phyloP scores from a whole-genome alignment of 2,329 filamentous ascomycete genomes.

The Beauveria bassiana region DNA sequence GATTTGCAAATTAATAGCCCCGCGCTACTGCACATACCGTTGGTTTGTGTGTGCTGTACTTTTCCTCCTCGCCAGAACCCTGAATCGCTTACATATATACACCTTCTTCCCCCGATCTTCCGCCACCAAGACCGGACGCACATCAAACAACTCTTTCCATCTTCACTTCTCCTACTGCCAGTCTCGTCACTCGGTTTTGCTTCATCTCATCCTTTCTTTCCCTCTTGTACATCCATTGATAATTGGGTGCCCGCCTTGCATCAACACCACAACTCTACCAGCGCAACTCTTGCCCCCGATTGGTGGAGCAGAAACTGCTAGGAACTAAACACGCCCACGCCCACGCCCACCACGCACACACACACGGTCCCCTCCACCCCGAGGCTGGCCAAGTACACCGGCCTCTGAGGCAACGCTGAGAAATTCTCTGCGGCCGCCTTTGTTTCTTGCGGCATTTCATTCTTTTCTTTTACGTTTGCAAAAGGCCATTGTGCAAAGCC shows the following conservation, averaged over 20 bases:
- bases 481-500: background rate
- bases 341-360: constrained; percentile 2
- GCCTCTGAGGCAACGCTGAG: constrained; percentile 3
- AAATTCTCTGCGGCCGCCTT: constrained; percentile 9
- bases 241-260: background rate
- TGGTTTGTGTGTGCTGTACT: constrained; percentile 10
- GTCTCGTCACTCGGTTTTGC: constrained; percentile 3
- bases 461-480: constrained; percentile 4
- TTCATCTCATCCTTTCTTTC: constrained; percentile 18
- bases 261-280: constrained; percentile 4
- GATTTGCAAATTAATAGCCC: constrained; percentile 14
- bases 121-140: background rate
- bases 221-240: background rate
- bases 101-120: constrained; percentile 5
- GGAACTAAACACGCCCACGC: constrained; percentile 6
- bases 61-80: constrained; percentile 9
- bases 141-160: constrained; percentile 11
- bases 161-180: constrained; percentile 15
- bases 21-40: constrained; percentile 10
- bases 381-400: constrained; percentile 2
- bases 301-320: constrained; percentile 4
- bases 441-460: background rate
- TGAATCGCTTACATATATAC: constrained; percentile 19
- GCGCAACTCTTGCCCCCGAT: constrained; percentile 7
- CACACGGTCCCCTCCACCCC: background rate